Evolutionary conservation across 139 green algal species (phyloP).

Genomic region (Tetradesmus lagerheimii): DNA sequence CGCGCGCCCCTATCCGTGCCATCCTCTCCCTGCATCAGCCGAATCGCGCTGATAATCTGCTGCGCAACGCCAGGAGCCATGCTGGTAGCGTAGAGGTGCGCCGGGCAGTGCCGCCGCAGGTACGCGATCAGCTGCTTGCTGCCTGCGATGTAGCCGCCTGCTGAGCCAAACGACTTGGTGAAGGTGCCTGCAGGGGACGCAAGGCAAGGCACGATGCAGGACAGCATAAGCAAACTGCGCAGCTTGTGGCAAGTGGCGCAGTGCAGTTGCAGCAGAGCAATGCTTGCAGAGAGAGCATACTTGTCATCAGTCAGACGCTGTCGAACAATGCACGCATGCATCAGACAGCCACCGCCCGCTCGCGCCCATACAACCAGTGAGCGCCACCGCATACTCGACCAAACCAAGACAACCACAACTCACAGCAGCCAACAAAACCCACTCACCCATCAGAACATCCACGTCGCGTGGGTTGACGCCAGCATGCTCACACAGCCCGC

Average conservation of each 20-base stretch:
- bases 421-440: background rate
- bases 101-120: slow-evolving; percentile 78
- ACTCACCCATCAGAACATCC: slow-evolving; percentile 97
- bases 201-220: too few species aligned
- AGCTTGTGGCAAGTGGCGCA: too few species aligned
- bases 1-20: slow-evolving; percentile 36
- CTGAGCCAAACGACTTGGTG: slow-evolving; percentile 99
- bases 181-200: slow-evolving; percentile 90
- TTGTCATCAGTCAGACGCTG: too few species aligned
- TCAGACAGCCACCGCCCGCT: too few species aligned
- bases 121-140: slow-evolving; percentile 79
- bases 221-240: background rate
- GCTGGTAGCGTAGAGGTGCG: slow-evolving; percentile 86
- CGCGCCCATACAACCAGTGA: background rate
- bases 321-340: too few species aligned
- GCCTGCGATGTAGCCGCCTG: slow-evolving; percentile 94
- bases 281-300: too few species aligned
- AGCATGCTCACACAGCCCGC: slow-evolving; percentile 89
- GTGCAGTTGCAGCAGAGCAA: too few species aligned
- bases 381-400: background rate
- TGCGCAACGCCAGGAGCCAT: slow-evolving; percentile 89
- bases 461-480: slow-evolving; percentile 92
- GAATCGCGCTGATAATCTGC: slow-evolving; percentile 62
- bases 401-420: background rate
- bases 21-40: slow-evolving; percentile 45